Evolutionary conservation across 2,329 filamentous ascomycete genomes (phyloP).

Genomic region (Ophiostoma sp.): DNA sequence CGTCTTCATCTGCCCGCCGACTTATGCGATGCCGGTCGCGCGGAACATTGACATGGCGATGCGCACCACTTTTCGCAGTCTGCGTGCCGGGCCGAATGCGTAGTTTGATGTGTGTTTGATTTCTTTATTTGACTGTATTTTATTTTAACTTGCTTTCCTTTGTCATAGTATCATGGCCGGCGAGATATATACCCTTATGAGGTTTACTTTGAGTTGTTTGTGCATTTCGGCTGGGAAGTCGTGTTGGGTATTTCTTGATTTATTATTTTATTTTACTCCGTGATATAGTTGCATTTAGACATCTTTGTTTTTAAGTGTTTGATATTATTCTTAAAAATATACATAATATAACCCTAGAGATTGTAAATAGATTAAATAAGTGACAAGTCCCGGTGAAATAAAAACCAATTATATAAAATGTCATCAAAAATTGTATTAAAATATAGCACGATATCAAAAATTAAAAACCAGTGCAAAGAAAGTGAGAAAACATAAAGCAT

Average conservation of each 20-base stretch:
- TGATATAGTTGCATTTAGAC: not conserved
- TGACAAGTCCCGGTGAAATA: not conserved
- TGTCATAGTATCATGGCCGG: conserved; percentile 1
- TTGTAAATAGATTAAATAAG: not conserved
- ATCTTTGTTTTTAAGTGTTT: not conserved
- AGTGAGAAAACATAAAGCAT: too few relatives aligned
- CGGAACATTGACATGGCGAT: conserved; percentile 27
- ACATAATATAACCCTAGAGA: not conserved
- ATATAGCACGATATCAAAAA: too few relatives aligned
- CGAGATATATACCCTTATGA: not conserved
- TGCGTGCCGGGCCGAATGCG: conserved; percentile 23
- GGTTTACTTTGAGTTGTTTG: not conserved
- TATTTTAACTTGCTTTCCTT: not conserved
- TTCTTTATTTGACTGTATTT: not conserved
- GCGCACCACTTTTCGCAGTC: conserved; percentile 24
- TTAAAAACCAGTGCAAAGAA: too few relatives aligned
- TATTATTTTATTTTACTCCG: not conserved
- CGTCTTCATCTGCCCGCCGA: conserved; percentile 28
- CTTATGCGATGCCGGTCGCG: conserved; percentile 25
- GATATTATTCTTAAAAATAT: too few relatives aligned
- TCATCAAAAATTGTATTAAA: too few relatives aligned
- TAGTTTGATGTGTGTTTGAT: not conserved
- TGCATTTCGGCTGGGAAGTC: not conserved
- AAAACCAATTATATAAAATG: too few relatives aligned
- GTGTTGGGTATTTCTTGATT: not conserved